Evolutionary conservation across 1,139 yeast genomes (phyloP), one percentile per base, ranked within the genome.

Genomic region (Wickerhamomyces sp.): DNA sequence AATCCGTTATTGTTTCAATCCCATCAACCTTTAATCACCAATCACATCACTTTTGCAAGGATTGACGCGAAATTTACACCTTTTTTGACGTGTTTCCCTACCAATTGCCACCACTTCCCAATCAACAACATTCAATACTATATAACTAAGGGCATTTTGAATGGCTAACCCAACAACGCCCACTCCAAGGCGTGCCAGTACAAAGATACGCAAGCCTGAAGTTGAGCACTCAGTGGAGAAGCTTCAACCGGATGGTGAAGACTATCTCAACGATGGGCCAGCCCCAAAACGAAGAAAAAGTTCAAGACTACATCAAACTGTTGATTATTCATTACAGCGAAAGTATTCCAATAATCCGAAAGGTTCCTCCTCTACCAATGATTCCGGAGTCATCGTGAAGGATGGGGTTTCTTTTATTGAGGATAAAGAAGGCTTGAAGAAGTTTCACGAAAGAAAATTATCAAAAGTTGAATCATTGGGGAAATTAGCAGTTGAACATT

Each of bases 401-500:
- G 41, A 36, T 8, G 46, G 43, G 10, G 14, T 13, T 7, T n/a
- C 7, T 2, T 43, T 37, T n/a, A 32, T 34, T 2, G 49, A 42
- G 15, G 51, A 48, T 23, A 23, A 43, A 26, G 41, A 41, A 31
- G 29, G n/a, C 8, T n/a, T 44, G 4, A n/a, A 31, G 6, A 29
- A 38, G 2, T 33, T 39, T 39, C 36, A 26, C 5, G 31, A 35
- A 8, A 39, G 40, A 31, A n/a, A 45, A 13, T 29, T 45, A n/a
- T 34, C 52, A 2, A 41, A 29, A 8, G 39, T 52, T 27, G 60
- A 59, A 10, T 53, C 53, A 31, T 45, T 68, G 44, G 67, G 66
- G 4, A 61, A 63, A 29, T 34, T 68, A 43, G 50, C 62, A 41
- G 55, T 61, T 27, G 50, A 62, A 23, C 67, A 67, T 50, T 68